Percentiles rank a stretch among this genome's conserved stretches.
phyloP scores from a whole-genome alignment of 257 asterid genomes.

The Nicotiana knightiana region DNA sequence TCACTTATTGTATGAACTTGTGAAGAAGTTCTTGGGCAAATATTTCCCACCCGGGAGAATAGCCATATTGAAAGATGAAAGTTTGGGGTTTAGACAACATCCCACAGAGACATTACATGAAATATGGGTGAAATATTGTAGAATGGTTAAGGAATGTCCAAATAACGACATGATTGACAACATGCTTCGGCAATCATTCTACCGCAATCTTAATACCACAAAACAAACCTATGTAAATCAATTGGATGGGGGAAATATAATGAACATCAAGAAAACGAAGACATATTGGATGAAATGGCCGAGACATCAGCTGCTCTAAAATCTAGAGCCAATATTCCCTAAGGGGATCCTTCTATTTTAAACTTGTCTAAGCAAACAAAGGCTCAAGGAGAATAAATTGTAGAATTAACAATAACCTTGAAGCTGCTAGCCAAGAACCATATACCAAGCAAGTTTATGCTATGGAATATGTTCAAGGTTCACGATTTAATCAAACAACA shows the following conservation, averaged over 20 bases:
- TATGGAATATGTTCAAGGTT: not conserved
- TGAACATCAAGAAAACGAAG: not conserved
- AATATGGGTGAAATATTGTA: too few species aligned
- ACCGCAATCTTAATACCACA: not conserved
- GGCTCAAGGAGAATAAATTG: not conserved
- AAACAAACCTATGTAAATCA: too few species aligned
- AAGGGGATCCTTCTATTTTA: not conserved
- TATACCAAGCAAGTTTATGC: not conserved
- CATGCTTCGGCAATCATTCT: too few species aligned
- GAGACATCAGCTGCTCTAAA: not conserved
- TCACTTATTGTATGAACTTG: too few species aligned
- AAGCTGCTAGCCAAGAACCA: not conserved
- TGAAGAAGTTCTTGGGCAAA: too few species aligned
- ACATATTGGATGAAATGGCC: not conserved
- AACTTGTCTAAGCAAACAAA: not conserved
- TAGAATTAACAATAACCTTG: too few species aligned
- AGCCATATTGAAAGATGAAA: too few species aligned
- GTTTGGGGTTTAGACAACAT: too few species aligned
- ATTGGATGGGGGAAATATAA: too few species aligned
- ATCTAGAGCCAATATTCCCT: not conserved
- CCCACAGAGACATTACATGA: too few species aligned
- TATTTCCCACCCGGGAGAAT: too few species aligned
- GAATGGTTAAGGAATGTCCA: not conserved
- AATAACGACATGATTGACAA: not conserved
- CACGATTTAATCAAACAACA: not conserved